Conservation (phyloP, 2,329 filamentous ascomycete species). For the Tolypocladium capitatum region DNA sequence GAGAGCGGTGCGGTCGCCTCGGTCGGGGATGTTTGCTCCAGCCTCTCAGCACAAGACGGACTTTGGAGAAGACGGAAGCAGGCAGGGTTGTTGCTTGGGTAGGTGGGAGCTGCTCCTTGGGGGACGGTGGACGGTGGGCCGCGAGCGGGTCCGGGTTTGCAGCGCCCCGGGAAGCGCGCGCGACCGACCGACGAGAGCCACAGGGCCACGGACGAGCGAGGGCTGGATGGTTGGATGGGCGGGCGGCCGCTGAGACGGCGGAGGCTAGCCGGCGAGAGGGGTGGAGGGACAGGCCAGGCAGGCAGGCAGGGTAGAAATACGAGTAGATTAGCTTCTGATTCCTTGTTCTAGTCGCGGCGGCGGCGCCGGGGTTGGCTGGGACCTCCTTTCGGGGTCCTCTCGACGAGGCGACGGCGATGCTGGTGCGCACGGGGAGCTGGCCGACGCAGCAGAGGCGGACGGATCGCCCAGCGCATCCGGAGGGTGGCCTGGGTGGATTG, state of each 20-base stretch:
- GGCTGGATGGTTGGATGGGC: background rate
- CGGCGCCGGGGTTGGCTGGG: background rate
- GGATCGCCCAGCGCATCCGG: background rate
- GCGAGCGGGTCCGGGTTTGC: slow-evolving; percentile 1
- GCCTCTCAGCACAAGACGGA: slow-evolving; percentile 2
- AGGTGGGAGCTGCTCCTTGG: slow-evolving; percentile 3
- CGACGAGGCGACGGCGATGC: background rate
- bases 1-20: background rate
- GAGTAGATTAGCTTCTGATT: background rate
- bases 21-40: slow-evolving; percentile 5
- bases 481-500: background rate
- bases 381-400: background rate
- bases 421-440: background rate
- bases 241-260: background rate
- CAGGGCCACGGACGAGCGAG: background rate
- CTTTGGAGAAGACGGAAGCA: background rate
- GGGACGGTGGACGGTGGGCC: background rate
- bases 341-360: background rate
- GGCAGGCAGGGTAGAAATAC: too few relatives aligned
- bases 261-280: background rate
- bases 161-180: too few relatives aligned
- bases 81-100: background rate
- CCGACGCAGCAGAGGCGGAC: too few relatives aligned
- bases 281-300: background rate
- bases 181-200: background rate